Conservation (phyloP, 2,329 filamentous ascomycete species). For the Herpomyces periplanetae region DNA sequence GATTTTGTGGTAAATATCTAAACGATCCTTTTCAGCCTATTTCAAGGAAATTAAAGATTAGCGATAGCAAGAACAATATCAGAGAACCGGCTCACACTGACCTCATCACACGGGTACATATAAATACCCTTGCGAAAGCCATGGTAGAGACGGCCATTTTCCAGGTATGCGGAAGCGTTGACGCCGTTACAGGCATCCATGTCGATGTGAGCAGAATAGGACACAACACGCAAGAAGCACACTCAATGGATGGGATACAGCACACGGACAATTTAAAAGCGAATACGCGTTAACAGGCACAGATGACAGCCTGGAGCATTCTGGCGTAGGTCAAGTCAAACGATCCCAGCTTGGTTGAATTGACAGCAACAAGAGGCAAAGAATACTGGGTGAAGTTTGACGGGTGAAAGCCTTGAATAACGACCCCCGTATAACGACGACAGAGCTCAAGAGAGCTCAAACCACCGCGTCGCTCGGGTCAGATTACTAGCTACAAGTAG, state of each 20-base stretch:
- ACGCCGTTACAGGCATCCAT: constrained; percentile 4
- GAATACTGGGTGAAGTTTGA: too few relatives aligned
- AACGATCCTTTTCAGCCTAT: constrained; percentile 28
- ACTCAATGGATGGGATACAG: constrained; percentile 4
- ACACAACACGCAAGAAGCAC: constrained; percentile 1
- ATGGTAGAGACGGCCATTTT: constrained; percentile 30
- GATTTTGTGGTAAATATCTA: constrained; percentile 47
- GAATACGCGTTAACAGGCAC: too few relatives aligned
- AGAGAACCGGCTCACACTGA: constrained; percentile 7
- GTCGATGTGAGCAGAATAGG: constrained; percentile 1
- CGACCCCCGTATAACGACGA: too few relatives aligned
- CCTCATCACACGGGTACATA: constrained; percentile 36
- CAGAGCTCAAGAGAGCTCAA: too few relatives aligned
- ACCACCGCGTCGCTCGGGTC: too few relatives aligned
- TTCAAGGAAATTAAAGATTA: not conserved
- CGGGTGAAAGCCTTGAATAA: too few relatives aligned
- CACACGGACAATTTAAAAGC: too few relatives aligned
- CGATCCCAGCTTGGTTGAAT: too few relatives aligned
- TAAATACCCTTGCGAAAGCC: constrained; percentile 26
- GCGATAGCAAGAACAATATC: constrained; percentile 1
- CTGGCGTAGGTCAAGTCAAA: too few relatives aligned
- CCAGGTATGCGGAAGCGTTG: constrained; percentile 11
- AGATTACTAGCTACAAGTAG: too few relatives aligned
- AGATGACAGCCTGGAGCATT: too few relatives aligned
- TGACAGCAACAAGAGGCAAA: too few relatives aligned